These are phyloP conservation scores for Phragmites australis DNA, from an alignment of 176 grass and related monocot genomes.

Conservation along the genomic window DNA sequence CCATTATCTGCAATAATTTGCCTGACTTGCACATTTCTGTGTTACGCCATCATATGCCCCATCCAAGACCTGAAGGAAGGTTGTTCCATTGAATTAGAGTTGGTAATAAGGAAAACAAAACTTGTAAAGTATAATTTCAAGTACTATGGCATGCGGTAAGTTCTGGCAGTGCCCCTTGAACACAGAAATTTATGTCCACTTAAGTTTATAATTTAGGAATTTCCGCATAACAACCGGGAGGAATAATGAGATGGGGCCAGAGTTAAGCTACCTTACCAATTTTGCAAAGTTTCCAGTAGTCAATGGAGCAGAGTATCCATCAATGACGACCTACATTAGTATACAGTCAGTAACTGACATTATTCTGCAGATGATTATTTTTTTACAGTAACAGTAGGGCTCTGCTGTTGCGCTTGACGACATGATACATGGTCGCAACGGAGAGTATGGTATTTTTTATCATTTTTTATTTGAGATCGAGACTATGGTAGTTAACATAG, in stretches of 20 bases:
- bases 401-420: background rate
- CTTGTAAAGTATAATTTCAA: background rate
- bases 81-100: slow-evolving; percentile 13
- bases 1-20: slow-evolving; percentile 74
- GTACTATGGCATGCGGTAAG: background rate
- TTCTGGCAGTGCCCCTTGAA: slow-evolving; percentile 6
- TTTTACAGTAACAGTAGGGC: background rate
- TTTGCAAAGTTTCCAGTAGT: slow-evolving; percentile 89
- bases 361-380: background rate
- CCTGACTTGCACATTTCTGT: slow-evolving; percentile 82
- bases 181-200: background rate
- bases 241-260: slow-evolving; percentile 29
- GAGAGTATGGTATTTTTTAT: background rate
- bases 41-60: slow-evolving; percentile 76
- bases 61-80: slow-evolving; percentile 70
- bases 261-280: slow-evolving; percentile 88
- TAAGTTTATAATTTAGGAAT: background rate
- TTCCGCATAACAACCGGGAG: background rate
- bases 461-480: too few relatives aligned
- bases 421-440: background rate
- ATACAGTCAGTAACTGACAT: slow-evolving; percentile 21
- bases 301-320: slow-evolving; percentile 89
- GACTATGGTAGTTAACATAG: background rate
- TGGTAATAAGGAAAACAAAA: background rate
- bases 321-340: slow-evolving; percentile 66